Conservation (phyloP, 305 asterid genomes). For the Solanum aculeatissimum region DNA sequence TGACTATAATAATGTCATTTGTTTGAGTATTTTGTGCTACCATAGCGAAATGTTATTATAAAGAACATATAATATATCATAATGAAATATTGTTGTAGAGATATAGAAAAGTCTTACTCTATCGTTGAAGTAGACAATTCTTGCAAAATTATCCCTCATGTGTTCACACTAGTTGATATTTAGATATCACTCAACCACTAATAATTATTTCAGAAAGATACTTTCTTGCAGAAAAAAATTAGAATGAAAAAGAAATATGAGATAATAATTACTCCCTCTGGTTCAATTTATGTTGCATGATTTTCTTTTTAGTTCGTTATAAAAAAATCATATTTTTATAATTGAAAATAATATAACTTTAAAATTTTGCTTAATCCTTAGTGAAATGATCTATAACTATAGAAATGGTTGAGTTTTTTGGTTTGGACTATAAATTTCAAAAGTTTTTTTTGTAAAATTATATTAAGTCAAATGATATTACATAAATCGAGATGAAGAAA, state of each 20-base stretch:
- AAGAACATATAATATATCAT: background rate
- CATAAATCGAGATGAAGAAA: background rate
- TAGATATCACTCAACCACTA: background rate
- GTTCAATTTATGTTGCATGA: background rate
- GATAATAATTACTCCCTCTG: background rate
- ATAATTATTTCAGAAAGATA: background rate
- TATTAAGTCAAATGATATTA: background rate
- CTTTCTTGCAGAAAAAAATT: background rate
- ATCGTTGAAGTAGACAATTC: background rate
- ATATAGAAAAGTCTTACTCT: background rate
- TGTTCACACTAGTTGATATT: background rate
- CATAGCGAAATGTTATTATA: background rate
- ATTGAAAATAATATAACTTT: background rate
- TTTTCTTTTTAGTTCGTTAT: fast-evolving
- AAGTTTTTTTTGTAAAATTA: fast-evolving
- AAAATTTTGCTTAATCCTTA: background rate
- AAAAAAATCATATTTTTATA: background rate
- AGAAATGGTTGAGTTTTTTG: fast-evolving
- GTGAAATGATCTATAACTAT: background rate
- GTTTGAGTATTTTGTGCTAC: background rate
- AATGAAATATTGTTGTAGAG: background rate
- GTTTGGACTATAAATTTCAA: background rate
- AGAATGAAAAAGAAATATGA: background rate
- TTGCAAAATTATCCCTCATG: background rate
- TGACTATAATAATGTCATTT: background rate